Evolutionary conservation across 805 yeast species (phyloP), one percentile per base, ranked within the genome.

Genomic region (Cyberlindnera sargentensis): DNA sequence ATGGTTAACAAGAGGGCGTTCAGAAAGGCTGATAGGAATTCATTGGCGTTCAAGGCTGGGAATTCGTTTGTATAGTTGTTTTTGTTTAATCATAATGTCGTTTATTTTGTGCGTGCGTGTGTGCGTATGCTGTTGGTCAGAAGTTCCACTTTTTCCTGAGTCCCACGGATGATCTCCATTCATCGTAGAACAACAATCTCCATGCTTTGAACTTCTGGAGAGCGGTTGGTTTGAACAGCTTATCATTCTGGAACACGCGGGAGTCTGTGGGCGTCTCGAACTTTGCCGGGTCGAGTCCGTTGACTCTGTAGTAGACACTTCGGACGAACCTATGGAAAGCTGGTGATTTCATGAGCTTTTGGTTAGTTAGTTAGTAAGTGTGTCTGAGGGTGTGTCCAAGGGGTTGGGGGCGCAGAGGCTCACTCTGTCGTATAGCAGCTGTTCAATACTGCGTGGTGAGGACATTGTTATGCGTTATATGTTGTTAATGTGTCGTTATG

Each of bases 281-380:
- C 23, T 37, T 7, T 6, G 24, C 76, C 5, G 80, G 67, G 20
- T 57, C 54, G 9, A 70, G 63, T 3, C 82, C 73, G 53, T 84
- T 84, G 31, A 84, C 71, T 44, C 70, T 71, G 34, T 83, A 82
- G 55, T 84, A 83, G 1, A 84, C 65, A 9, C 67, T 63, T 34
- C 78, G 65, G 4, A 84, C 95, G 66, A 81, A 76, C 27, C 73
- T 64, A 51, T 82, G 78, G 53, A 84, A 84, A 0, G 73, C 66
- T 3, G 71, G 73, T 8, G 87, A 80, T 37, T 66, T 67, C 61
- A 83, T 68, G 10, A 84, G 65, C 65, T 47, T 6, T 33, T 31
- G 34, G 34, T 28, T 28, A 28, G 30, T 28, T 28, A 28, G 30
- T 28, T 28, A 7, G 30, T 28, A 11, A n/a, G n/a, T 31, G 20